Conservation (phyloP, 2,329 filamentous ascomycete genomes). For the Ascochyta pisi region DNA sequence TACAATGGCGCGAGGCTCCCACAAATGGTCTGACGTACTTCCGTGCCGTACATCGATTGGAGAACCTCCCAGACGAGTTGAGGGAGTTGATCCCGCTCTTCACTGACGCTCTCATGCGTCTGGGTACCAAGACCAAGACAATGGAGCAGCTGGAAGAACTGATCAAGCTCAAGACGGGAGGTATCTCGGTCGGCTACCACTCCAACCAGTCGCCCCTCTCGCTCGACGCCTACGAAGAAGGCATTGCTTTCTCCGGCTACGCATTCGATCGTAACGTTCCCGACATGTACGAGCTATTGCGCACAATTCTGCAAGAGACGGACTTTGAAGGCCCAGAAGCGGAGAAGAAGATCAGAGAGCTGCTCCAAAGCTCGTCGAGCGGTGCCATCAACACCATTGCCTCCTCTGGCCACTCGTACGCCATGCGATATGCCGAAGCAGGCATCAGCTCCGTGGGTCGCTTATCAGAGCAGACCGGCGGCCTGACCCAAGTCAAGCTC, state of each 20-base stretch:
- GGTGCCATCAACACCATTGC: slow-evolving; percentile 92
- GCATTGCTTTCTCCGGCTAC: slow-evolving; percentile 83
- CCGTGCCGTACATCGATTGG: slow-evolving; percentile 81
- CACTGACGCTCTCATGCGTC: slow-evolving; percentile 88
- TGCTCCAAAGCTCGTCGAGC: slow-evolving; percentile 85
- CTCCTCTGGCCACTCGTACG: slow-evolving; percentile 86
- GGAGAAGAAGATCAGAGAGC: slow-evolving; percentile 80
- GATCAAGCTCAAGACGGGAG: slow-evolving; percentile 95
- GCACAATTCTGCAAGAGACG: slow-evolving; percentile 81
- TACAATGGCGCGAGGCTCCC: slow-evolving; percentile 90
- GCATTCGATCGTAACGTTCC: slow-evolving; percentile 89
- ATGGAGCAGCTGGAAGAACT: slow-evolving; percentile 96
- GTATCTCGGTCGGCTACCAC: slow-evolving; percentile 84
- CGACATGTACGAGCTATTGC: slow-evolving; percentile 86
- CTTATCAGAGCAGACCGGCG: slow-evolving; percentile 82
- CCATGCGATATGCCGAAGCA: slow-evolving; percentile 82
- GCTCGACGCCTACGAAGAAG: slow-evolving; percentile 75
- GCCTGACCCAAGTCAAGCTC: slow-evolving; percentile 88
- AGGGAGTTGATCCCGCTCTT: slow-evolving; percentile 87
- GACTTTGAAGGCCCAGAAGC: slow-evolving; percentile 87
- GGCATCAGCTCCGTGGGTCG: slow-evolving; percentile 75
- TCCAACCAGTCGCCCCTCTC: slow-evolving; percentile 79
- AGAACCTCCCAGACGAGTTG: slow-evolving; percentile 82
- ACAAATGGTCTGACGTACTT: slow-evolving; percentile 98
- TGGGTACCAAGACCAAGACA: slow-evolving; percentile 84